Percentiles rank a stretch among this genome's conserved stretches.
Conservation (phyloP, 106 monocot species). For the Amphibolis antarctica region DNA sequence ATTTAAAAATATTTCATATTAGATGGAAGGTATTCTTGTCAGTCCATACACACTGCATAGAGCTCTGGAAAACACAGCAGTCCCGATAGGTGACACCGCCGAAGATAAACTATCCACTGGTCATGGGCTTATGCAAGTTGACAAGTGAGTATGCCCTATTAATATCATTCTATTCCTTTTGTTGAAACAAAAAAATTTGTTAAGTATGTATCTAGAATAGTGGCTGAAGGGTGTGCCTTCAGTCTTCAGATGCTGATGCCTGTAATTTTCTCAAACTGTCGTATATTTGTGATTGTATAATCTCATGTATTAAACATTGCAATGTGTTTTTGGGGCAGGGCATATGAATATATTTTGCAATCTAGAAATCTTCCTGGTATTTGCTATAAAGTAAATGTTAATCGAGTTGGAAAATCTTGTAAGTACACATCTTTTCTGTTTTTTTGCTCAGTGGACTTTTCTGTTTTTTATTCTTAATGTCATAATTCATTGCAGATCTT, state of each 20-base stretch:
- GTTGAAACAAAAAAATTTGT: not conserved
- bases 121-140: constrained; percentile 87
- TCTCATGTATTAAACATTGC: not conserved
- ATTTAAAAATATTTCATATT: constrained; percentile 4
- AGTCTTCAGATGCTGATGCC: not conserved
- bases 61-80: constrained; percentile 80
- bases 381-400: constrained; percentile 52
- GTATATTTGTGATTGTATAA: not conserved
- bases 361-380: constrained; percentile 44
- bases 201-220: not conserved
- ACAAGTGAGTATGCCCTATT: constrained; percentile 39
- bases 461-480: not conserved
- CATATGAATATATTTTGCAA: constrained; percentile 58
- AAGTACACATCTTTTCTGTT: constrained; percentile 3
- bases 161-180: not conserved
- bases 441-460: not conserved
- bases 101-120: constrained; percentile 80
- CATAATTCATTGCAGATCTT: not conserved
- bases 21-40: constrained; percentile 71
- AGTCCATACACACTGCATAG: constrained; percentile 77
- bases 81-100: constrained; percentile 39
- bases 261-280: not conserved
- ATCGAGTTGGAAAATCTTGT: constrained; percentile 71
- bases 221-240: not conserved
- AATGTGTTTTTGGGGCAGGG: constrained; percentile 36